Conservation (phyloP, 2,329 filamentous ascomycete species). For the Blastomyces silverae region DNA sequence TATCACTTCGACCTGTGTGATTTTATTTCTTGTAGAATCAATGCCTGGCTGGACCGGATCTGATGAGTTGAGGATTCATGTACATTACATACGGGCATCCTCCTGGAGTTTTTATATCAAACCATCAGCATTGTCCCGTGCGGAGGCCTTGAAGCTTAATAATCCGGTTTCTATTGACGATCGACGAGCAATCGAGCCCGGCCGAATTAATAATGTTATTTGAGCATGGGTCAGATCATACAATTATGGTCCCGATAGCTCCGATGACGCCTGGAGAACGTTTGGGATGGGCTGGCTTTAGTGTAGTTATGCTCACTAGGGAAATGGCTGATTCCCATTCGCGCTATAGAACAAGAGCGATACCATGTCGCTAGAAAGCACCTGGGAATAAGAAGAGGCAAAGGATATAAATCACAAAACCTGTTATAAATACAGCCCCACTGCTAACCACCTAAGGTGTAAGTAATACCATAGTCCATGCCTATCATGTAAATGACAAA, state of each 20-base stretch:
- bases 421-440: background rate
- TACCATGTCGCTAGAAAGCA: background rate
- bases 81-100: background rate
- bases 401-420: background rate
- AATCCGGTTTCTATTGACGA: background rate
- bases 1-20: background rate
- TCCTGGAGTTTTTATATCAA: background rate
- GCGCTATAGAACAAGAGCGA: background rate
- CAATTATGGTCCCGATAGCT: background rate
- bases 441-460: background rate
- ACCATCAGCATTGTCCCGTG: background rate
- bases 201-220: background rate
- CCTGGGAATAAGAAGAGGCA: background rate
- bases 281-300: no score
- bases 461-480: background rate
- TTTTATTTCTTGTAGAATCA: background rate
- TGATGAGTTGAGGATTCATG: no score
- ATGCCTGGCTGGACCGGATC: background rate
- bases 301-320: no score
- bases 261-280: no score
- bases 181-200: background rate
- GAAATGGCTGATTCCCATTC: background rate
- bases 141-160: background rate
- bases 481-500: background rate
- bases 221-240: background rate